Conservation (phyloP, 2,329 filamentous ascomycete species). For the Gnomoniopsis sp. region DNA sequence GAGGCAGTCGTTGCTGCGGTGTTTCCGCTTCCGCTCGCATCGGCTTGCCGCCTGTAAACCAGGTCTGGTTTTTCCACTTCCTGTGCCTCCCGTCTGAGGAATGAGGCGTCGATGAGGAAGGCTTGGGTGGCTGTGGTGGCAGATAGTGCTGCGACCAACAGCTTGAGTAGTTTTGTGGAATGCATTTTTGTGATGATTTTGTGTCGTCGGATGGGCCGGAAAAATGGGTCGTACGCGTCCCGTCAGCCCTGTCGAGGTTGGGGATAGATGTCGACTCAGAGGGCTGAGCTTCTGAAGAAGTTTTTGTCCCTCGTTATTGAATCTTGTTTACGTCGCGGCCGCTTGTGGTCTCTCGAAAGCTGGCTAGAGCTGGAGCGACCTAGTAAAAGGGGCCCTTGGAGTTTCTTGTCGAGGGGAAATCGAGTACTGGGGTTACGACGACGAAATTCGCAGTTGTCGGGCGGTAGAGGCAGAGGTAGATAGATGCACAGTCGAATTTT, state of each 20-base stretch:
- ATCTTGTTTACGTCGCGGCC: neutral
- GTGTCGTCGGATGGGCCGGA: neutral
- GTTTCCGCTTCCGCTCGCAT: slow-evolving; percentile 1
- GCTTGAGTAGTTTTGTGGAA: slow-evolving; percentile 39
- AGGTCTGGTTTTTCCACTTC: too few species aligned
- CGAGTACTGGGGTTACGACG: neutral
- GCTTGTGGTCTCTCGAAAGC: neutral
- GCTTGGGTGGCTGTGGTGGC: slow-evolving; percentile 44
- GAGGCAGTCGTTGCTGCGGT: neutral
- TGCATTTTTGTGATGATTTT: slow-evolving; percentile 38
- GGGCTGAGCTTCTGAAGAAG: neutral
- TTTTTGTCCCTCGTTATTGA: neutral
- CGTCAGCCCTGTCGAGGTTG: neutral
- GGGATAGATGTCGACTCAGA: neutral
- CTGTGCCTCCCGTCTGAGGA: slow-evolving; percentile 9
- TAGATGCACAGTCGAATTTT: neutral
- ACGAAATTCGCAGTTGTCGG: neutral
- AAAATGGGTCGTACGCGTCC: neutral
- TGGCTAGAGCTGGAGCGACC: neutral
- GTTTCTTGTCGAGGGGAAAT: neutral
- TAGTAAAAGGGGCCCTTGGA: neutral
- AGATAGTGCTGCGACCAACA: slow-evolving; percentile 48
- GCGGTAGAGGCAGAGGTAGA: neutral
- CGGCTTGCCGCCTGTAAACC: neutral
- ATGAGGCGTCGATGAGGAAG: slow-evolving; percentile 28